Evolutionary conservation across 805 yeast species (phyloP), one percentile per base, ranked within the genome.

Genomic region (Wickerhamiella allomyrinae): DNA sequence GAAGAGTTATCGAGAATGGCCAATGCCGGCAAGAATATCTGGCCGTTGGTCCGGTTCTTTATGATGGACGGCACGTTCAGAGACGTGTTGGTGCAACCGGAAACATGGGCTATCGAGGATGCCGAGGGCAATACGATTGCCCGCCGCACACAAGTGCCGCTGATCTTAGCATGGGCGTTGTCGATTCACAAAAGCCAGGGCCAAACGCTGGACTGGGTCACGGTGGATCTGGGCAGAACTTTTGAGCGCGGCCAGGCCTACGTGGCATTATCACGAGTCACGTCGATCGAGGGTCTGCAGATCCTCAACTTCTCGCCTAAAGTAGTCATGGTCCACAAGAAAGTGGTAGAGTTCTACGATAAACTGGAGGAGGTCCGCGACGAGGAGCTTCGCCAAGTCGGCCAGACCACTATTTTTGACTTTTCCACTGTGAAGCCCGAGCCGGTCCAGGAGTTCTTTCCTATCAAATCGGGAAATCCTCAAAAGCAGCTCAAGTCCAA

Each of bases 161-260:
- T 91, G 41, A 77, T 89, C 52, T 64, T 87, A n/a, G 94, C 98
- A 0, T 91, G 97, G 96, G 86, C 98, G 0, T 61, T 91, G 35
- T 86, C 96, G 0, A 87, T 91, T 36, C 98, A 91, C 57, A 89
- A 91, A 62, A 77, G 96, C 0, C 98, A 89, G 58, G 98, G 98
- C 1, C 87, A 89, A 60, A 82, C 97, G 0, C 60, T 86, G 35
- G 76, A 79, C 4, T 68, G 73, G 42, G 86, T 83, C 3, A 71
- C 71, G 47, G 94, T 89, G 5, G 94, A 91, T 57, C 67, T 89
- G 46, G 66, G 70, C 29, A 68, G 69, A 43, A 76, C 81, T 1
- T 89, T 89, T 60, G 97, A 87, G 56, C 77, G 74, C 41, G 98
- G 98, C 0, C 98, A 91, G 58, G 93, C 94, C 0, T 91, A 91